These are phyloP conservation scores for Calonectria pteridis DNA, from an alignment of 2,329 filamentous ascomycete genomes.

Conservation along the genomic window DNA sequence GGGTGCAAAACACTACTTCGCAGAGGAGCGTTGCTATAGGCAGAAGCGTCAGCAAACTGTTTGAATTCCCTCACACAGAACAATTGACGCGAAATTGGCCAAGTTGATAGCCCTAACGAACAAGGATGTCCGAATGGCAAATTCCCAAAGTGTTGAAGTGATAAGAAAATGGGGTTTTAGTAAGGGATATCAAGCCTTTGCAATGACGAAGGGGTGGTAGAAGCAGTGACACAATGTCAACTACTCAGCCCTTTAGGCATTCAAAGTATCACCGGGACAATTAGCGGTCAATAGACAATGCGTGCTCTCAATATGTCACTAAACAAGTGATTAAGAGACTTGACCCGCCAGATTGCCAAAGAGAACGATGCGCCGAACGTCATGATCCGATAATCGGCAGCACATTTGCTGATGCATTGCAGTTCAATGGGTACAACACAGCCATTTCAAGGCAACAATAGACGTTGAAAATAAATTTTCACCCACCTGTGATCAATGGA, in stretches of 20 bases:
- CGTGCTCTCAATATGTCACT: not conserved
- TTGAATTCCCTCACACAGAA: not conserved
- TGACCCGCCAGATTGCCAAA: not conserved
- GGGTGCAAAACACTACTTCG: slow-evolving; percentile 24
- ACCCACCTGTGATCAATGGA: slow-evolving; percentile 42
- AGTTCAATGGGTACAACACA: not conserved
- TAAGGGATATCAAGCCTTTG: not conserved
- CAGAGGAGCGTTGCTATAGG: slow-evolving; percentile 7
- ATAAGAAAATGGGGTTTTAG: not conserved
- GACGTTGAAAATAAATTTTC: not conserved
- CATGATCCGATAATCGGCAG: not conserved
- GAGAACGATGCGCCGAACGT: not conserved
- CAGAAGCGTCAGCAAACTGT: slow-evolving; percentile 10
- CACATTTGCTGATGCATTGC: not conserved
- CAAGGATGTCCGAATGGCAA: not conserved
- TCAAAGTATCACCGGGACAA: not conserved
- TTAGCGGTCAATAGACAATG: not conserved
- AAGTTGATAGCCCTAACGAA: not conserved
- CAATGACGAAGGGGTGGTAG: slow-evolving; percentile 18
- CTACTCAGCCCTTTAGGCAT: not conserved
- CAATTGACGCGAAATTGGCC: not conserved
- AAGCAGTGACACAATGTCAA: slow-evolving; percentile 27
- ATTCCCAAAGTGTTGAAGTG: not conserved
- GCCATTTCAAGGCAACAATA: not conserved
- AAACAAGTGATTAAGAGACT: not conserved